phyloP scores from a whole-genome alignment of 768 basidiomycete genomes.

The Macrolepiota fuliginosa region DNA sequence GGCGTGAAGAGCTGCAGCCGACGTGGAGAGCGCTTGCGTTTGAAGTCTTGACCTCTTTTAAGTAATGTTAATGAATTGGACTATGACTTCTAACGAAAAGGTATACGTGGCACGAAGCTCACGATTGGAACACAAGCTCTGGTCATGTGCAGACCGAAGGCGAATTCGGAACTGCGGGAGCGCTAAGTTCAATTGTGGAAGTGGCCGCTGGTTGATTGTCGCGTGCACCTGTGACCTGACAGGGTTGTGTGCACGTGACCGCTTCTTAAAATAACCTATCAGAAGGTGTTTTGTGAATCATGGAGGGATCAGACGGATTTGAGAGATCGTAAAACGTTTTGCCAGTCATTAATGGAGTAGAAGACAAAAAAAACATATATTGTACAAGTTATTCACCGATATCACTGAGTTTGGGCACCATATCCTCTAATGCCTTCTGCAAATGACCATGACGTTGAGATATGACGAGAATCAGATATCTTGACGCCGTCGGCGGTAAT shows the following conservation, averaged over 20 bases:
- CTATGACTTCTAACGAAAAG: background rate
- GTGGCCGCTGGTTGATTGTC: background rate
- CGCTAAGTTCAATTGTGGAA: background rate
- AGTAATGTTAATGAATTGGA: background rate
- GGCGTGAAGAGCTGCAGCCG: background rate
- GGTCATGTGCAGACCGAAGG: background rate
- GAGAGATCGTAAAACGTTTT: background rate
- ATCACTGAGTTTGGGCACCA: slow-evolving; percentile 85
- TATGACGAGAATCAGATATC: slow-evolving; percentile 74
- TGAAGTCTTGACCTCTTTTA: background rate
- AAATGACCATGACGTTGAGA: slow-evolving; percentile 87
- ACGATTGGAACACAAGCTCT: too few species aligned
- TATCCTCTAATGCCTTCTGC: slow-evolving; percentile 92
- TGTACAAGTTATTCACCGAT: slow-evolving; percentile 10
- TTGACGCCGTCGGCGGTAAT: slow-evolving; percentile 73
- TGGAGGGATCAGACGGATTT: background rate
- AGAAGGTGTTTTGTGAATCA: background rate
- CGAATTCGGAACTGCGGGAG: background rate
- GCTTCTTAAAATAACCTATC: background rate
- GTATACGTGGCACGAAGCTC: slow-evolving; percentile 4
- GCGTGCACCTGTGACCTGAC: too few species aligned
- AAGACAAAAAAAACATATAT: background rate
- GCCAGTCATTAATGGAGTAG: slow-evolving; percentile 3
- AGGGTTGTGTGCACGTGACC: background rate
- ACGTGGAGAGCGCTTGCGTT: background rate